These are phyloP conservation scores for Quercus aquifolioides DNA, from an alignment of 306 rosid genomes.

Conservation along the genomic window DNA sequence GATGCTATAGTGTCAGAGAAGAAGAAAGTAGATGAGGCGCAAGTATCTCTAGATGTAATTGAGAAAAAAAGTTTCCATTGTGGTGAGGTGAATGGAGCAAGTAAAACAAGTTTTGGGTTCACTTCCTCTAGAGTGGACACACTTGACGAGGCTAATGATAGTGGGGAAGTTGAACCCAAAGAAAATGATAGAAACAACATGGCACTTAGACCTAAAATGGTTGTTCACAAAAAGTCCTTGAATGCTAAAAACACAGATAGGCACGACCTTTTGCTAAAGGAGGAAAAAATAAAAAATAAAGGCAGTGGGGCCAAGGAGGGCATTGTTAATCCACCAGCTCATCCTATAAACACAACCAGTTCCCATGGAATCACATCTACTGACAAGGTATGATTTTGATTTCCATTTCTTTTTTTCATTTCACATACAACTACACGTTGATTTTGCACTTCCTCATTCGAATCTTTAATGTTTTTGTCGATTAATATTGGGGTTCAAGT, in stretches of 20 bases:
- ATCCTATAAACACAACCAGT: slow-evolving; percentile 15
- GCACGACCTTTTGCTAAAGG: slow-evolving; percentile 14
- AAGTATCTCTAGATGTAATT: slow-evolving; percentile 13
- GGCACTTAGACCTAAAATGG: slow-evolving; percentile 12
- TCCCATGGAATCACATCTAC: slow-evolving; percentile 17
- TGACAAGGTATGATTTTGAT: slow-evolving; percentile 39
- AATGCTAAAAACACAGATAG: slow-evolving; percentile 11
- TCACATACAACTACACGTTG: neutral
- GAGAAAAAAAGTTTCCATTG: slow-evolving; percentile 19
- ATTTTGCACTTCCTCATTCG: neutral
- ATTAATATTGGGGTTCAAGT: too few species aligned
- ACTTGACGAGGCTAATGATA: slow-evolving; percentile 18
- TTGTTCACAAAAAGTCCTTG: slow-evolving; percentile 17
- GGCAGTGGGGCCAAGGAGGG: slow-evolving; percentile 1
- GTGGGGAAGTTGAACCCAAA: slow-evolving; percentile 23
- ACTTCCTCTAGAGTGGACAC: slow-evolving; percentile 15
- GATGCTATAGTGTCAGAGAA: slow-evolving; percentile 33
- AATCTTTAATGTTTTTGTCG: neutral
- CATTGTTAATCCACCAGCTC: slow-evolving; percentile 7
- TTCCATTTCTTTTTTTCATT: neutral
- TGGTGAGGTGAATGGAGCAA: slow-evolving; percentile 17
- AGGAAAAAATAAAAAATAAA: slow-evolving; percentile 8
- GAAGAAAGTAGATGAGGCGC: slow-evolving; percentile 26
- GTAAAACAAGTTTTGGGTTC: slow-evolving; percentile 21
- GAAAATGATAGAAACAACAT: slow-evolving; percentile 19